Evolutionary conservation across 2,329 filamentous ascomycete species (phyloP).

Genomic region (Aspergillus bombycis): DNA sequence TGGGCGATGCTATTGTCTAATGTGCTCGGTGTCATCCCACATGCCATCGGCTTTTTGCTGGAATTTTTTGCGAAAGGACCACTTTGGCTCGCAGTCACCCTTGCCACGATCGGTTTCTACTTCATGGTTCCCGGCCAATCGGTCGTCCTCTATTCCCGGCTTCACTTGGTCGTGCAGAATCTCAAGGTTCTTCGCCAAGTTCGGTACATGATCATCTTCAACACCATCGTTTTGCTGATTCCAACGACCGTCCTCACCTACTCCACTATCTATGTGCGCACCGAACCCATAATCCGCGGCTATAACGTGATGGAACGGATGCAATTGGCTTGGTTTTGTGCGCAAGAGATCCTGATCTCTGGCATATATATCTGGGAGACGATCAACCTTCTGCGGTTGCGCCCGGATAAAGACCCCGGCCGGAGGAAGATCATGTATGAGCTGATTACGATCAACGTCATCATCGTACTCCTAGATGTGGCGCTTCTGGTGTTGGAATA

Average conservation of each 20-base stretch:
- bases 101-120: conserved; percentile 58
- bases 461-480: conserved; percentile 52
- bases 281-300: conserved; percentile 30
- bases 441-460: conserved; percentile 52
- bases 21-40: conserved; percentile 39
- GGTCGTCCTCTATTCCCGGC: conserved; percentile 64
- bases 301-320: conserved; percentile 50
- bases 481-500: conserved; percentile 49
- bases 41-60: conserved; percentile 45
- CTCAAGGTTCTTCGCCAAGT: conserved; percentile 51
- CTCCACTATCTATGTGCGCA: conserved; percentile 36
- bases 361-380: conserved; percentile 58
- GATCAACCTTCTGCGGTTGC: conserved; percentile 45
- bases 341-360: conserved; percentile 52
- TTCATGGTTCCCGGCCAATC: conserved; percentile 64
- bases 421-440: conserved; percentile 51
- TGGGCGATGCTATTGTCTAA: conserved; percentile 44
- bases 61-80: conserved; percentile 40
- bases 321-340: conserved; percentile 47
- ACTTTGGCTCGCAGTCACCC: conserved; percentile 39
- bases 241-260: conserved; percentile 60
- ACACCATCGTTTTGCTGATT: conserved; percentile 56
- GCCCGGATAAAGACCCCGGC: conserved; percentile 37
- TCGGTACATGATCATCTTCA: conserved; percentile 60
- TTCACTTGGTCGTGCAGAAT: conserved; percentile 62